Evolutionary conservation across 192 early-diverging fungal species (phyloP), one percentile per base, ranked within the genome.

Genomic region (Entomortierella parvispora): DNA sequence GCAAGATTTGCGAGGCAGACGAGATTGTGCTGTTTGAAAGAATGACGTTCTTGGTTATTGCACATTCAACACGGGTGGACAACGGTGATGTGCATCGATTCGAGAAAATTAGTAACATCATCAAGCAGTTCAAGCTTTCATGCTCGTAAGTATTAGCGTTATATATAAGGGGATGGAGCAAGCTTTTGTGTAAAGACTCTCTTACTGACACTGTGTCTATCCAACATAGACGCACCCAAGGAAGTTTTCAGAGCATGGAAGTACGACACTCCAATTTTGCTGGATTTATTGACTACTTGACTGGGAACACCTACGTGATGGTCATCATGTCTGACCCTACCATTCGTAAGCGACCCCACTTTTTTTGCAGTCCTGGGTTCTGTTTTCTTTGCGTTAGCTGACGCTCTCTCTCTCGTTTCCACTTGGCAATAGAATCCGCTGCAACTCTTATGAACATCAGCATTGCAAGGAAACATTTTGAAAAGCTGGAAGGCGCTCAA

Each of bases 21-120:
- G 96, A 99, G 77, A 93, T 99, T 28, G 93, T 97, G 3, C 79
- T 99, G 26, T 99, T 98, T 79, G 97, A 99, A 78, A 81, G 93
- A 29, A 89, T 95, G 25, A 98, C 97, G 23, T 99, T 99, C 75
- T 81, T 99, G 62, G 95, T 97, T 29, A 96, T 99, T 70, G 92
- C 94, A 11, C 91, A 93, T 68, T 83, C 90, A 22, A 89, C 90
- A 28, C 70, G 70, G 10, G 81, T 86, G 29, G 81, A 84, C 34
- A 81, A 86, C 62, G 79, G 72, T 9, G 94, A 96, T 66, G 69
- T 85, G 4, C 92, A 94, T 67, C 90, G 94, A 14, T 96, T 96
- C 77, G 93, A 95, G 79, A 96, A 96, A 79, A 90, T 96, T 17
- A 90, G 89, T 53, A 95, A 95, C 64, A 95, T 95, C 58, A 93